These are phyloP conservation scores for Cryptosporidium sp. DNA, from an alignment of 169 alveolate species.

Conservation along the genomic window DNA sequence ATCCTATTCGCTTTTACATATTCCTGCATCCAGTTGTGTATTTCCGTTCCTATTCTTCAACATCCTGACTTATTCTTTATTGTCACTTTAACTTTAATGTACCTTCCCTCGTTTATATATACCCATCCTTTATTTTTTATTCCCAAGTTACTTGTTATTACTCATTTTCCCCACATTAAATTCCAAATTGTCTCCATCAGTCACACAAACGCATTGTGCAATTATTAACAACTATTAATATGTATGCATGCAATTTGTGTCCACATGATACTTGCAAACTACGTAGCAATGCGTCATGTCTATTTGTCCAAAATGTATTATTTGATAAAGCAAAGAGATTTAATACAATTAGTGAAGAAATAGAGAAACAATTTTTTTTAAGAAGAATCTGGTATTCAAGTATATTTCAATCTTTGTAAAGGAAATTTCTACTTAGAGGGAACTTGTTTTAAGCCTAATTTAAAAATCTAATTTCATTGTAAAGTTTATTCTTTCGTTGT, in stretches of 20 bases:
- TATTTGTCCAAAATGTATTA: background rate
- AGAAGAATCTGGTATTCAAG: background rate
- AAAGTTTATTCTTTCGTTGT: background rate
- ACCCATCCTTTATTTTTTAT: background rate
- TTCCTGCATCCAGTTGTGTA: too few species aligned
- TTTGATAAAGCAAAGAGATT: background rate
- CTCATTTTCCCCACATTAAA: background rate
- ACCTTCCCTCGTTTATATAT: background rate
- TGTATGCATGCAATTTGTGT: slow-evolving; percentile 11
- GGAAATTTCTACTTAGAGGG: background rate
- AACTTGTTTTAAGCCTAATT: background rate
- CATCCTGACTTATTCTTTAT: background rate
- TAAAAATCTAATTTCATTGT: background rate
- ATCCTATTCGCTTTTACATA: too few species aligned
- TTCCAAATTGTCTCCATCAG: background rate
- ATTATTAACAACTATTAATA: background rate
- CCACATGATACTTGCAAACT: slow-evolving; percentile 2
- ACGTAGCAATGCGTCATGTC: background rate
- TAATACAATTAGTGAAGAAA: background rate
- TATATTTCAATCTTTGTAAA: too few species aligned
- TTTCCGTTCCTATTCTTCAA: too few species aligned
- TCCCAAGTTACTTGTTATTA: background rate
- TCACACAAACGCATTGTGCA: background rate
- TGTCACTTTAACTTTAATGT: background rate
- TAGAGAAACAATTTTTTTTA: background rate